Base-by-base conservation (phyloP, 345 rosid species). In the Turnera subulata region DNA sequence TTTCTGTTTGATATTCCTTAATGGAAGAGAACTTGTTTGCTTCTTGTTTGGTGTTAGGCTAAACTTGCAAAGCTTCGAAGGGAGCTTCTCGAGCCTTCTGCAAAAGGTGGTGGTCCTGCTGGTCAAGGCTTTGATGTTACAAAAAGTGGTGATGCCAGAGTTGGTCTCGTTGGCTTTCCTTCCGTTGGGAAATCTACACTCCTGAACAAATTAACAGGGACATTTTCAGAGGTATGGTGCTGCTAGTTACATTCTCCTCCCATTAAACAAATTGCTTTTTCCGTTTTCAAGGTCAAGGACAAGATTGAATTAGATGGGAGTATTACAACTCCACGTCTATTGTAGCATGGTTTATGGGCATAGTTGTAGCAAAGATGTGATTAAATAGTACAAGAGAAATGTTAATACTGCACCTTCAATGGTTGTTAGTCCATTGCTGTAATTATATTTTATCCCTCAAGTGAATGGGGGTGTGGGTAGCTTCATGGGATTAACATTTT, bases 71-170 rank as follows among this genome's bases (percentile, higher is more conserved):
- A 93, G 76, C 70, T 93, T 24, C 67, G 97, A 18, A 84, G 99
- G 69, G 99, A 93, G 64, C 88, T 93, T 53, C 97, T 93, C 49
- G 77, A 87, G 38, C 97, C 99, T 47, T 21, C 97, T 9, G 37
- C 99, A 12, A 93, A 93, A 80, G 97, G 99, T 56, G 91, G 83
- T 37, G 97, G 78, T 43, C 89, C 73, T 64, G 90, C 80, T 54
- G 98, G 99, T 6, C 92, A 87, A 82, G 99, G 97, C 69, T 93
- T 89, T 77, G 96, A 93, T 80, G 99, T 93, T 24, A 93, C 96
- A 4, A 89, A 87, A 78, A 89, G 99, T 65, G 97, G 97, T 53
- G 97, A 87, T 68, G 88, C 97, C 35, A 78, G 99, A 74, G 97
- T 93, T 74, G 99, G 99, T 55, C 78, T 93, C 6, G 92, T 93